Conservation (phyloP, 495 filamentous ascomycete species). For the Aspergillus ellipticus region DNA sequence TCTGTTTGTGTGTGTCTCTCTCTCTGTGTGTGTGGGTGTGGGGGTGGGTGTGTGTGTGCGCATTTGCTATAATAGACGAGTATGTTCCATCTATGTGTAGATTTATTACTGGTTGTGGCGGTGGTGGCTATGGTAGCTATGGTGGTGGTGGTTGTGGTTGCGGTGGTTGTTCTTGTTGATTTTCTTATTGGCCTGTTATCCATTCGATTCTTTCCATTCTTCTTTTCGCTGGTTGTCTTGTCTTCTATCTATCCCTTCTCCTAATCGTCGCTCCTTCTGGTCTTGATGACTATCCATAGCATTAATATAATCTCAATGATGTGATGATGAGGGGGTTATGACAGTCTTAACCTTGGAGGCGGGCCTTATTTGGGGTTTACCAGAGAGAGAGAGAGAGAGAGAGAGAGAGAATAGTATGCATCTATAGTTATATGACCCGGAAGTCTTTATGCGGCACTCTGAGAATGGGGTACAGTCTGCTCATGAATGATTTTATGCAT, state of each 20-base stretch:
- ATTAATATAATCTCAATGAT: conserved; percentile 1
- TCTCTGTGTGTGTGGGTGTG: background rate
- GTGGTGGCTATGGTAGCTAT: background rate
- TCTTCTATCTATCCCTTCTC: background rate
- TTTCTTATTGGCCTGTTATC: background rate
- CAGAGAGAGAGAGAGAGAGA: too few relatives aligned
- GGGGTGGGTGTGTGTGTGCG: background rate
- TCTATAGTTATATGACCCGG: too few relatives aligned
- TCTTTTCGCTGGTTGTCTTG: background rate
- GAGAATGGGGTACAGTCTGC: too few relatives aligned
- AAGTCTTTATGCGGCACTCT: too few relatives aligned
- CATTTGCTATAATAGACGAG: conserved; percentile 1
- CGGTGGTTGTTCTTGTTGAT: background rate
- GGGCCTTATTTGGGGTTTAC: too few relatives aligned
- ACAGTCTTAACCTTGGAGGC: too few relatives aligned
- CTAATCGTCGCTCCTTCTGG: background rate
- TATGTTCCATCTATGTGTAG: background rate
- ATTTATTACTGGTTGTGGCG: background rate
- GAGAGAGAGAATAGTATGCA: too few relatives aligned
- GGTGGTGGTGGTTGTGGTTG: background rate
- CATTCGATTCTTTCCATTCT: background rate
- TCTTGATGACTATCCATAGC: background rate
- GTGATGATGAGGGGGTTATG: background rate
- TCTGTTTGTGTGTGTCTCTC: conserved; percentile 5
- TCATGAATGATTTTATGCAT: too few relatives aligned